Evolutionary conservation across 78 protist species (phyloP).

Genomic region (Acrasis kona): DNA sequence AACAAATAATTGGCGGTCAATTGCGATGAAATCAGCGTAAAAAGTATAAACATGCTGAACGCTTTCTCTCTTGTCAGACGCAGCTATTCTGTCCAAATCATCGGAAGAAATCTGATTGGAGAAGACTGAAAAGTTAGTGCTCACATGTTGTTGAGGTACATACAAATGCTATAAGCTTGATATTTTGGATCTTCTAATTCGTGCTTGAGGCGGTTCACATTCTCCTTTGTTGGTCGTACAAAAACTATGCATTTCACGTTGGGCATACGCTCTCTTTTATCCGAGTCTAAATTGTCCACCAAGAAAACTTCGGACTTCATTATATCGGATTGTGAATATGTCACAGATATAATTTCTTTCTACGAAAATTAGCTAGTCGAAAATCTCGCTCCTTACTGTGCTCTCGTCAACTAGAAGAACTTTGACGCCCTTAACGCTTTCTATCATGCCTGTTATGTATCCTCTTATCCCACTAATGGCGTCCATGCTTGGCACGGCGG

Average conservation of each 20-base stretch:
- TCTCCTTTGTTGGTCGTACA: conserved; percentile 69
- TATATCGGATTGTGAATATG: conserved; percentile 66
- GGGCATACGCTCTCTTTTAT: conserved; percentile 46
- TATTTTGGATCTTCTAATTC: conserved; percentile 73
- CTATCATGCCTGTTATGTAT: background rate
- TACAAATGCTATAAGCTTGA: conserved; percentile 75
- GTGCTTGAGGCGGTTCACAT: conserved; percentile 23
- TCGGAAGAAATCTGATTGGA: conserved; percentile 45
- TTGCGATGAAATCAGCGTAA: conserved; percentile 75
- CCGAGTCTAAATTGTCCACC: conserved; percentile 51
- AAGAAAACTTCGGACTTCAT: conserved; percentile 85
- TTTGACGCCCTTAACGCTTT: background rate
- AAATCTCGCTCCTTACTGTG: no score
- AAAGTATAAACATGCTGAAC: conserved; percentile 68
- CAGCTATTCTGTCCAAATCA: conserved; percentile 60
- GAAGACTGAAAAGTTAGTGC: conserved; percentile 50
- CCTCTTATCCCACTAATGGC: no score
- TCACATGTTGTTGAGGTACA: background rate
- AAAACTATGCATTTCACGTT: conserved; percentile 45
- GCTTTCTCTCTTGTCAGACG: conserved; percentile 71
- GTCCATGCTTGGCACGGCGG: no score
- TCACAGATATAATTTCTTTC: conserved; percentile 69
- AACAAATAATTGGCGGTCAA: conserved; percentile 47
- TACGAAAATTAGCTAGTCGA: no score
- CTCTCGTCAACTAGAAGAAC: conserved; percentile 15